Evolutionary conservation across 306 rosid species (phyloP).

Genomic region (Cicer judaicum): DNA sequence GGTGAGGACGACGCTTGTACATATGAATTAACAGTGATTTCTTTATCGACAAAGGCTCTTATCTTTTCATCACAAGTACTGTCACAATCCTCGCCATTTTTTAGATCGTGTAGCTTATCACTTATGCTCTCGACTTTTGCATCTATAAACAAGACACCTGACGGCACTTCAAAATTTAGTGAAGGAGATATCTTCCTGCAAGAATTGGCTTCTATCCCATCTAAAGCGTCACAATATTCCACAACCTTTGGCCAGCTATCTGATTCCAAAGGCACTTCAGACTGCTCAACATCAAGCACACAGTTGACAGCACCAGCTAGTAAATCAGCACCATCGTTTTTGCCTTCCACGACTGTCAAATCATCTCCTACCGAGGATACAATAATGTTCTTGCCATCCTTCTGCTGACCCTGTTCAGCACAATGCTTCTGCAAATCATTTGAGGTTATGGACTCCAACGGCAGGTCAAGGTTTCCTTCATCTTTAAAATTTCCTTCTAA

Average conservation of each 20-base stretch:
- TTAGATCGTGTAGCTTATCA: slow-evolving; percentile 47
- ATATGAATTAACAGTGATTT: slow-evolving; percentile 43
- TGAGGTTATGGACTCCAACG: slow-evolving; percentile 36
- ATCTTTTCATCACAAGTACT: slow-evolving; percentile 52
- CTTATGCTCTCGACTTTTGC: slow-evolving; percentile 43
- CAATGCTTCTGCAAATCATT: slow-evolving; percentile 41
- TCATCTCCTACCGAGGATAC: slow-evolving; percentile 42
- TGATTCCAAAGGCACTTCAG: slow-evolving; percentile 50
- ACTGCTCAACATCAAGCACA: slow-evolving; percentile 43
- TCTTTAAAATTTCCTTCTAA: slow-evolving; percentile 45
- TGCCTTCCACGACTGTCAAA: slow-evolving; percentile 38
- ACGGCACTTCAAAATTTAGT: slow-evolving; percentile 48
- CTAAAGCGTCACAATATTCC: slow-evolving; percentile 48
- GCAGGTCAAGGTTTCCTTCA: slow-evolving; percentile 46
- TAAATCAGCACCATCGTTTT: slow-evolving; percentile 34
- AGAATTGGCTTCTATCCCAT: slow-evolving; percentile 49
- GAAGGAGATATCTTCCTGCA: slow-evolving; percentile 49
- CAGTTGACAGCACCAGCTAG: slow-evolving; percentile 43
- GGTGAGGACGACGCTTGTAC: slow-evolving; percentile 48
- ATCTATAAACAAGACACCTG: slow-evolving; percentile 42
- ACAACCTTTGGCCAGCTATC: slow-evolving; percentile 46
- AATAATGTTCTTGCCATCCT: slow-evolving; percentile 41
- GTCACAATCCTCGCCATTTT: slow-evolving; percentile 46
- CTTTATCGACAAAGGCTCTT: slow-evolving; percentile 50
- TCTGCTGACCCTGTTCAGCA: slow-evolving; percentile 52